Base-by-base conservation (phyloP, 2,329 filamentous ascomycete species). In the Sporothrix dimorphospora region DNA sequence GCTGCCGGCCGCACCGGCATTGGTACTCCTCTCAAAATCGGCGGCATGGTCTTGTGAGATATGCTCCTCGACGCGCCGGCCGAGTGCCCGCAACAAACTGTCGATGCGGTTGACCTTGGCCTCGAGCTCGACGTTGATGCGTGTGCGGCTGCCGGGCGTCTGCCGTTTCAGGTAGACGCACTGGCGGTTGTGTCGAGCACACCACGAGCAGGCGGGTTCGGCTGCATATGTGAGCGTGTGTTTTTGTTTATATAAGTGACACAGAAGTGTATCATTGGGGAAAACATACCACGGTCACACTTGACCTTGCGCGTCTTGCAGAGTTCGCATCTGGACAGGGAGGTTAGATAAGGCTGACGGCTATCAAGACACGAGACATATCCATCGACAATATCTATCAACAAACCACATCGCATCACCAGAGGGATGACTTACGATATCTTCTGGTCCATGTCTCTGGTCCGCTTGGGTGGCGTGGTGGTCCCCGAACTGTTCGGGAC, bases 281-380 rank as follows among this genome's bases (percentile, higher is more conserved):
- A n/a, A n/a, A 24, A 73, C 69, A 6, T 69, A 71, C 69, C 72
- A 71, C 92, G 87, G 81, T 94, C 92, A 80, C 91, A 92, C 85
- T 92, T 92, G 51, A 91, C 89, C 88, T 94, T 95, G 83, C 92
- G 86, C 80, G 92, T 89, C 82, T 94, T 94, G 84, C 92, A 94
- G 71, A 92, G 85, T 81, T 94, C 92, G 78, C 92, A 91, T 87
- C 74, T 85, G 76, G 24, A 34, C 12, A 40, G 11, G 24, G 14
- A 11, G 19, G 59, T 65, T 65, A 65, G 59, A 65, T 42, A 65
- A 65, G 59, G 38, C 38, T 61, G 57, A 14, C 12, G 42, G 30
- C 30, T 45, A 47, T 47, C 42, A 47, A 16, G 42, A 45, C 9
- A 45, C 4, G 16, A 11, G 30, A 21, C 55, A 59, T 12, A 38